These are phyloP conservation scores for Boletus patriciae DNA, from an alignment of 768 basidiomycete genomes.

Conservation along the genomic window DNA sequence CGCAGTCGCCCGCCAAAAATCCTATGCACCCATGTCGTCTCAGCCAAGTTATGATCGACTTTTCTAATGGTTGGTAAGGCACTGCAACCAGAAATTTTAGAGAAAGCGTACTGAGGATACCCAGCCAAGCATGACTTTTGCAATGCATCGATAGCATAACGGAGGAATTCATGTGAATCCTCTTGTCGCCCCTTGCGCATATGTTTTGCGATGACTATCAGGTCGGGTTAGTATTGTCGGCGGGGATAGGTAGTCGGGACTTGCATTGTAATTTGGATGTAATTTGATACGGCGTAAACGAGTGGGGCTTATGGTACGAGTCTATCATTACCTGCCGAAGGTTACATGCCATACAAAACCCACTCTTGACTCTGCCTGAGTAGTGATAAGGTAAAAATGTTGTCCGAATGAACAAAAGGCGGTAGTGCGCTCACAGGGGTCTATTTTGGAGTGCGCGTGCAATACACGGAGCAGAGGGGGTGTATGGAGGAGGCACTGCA, in stretches of 20 bases:
- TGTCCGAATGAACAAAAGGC: background rate
- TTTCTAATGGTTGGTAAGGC: constrained; percentile 48
- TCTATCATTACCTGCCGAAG: constrained; percentile 57
- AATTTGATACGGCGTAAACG: constrained; percentile 67
- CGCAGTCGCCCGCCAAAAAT: constrained; percentile 92
- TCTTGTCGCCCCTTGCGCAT: constrained; percentile 93
- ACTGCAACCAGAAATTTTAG: background rate
- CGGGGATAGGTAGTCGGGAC: constrained; percentile 23
- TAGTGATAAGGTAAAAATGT: constrained; percentile 8
- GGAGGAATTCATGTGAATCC: constrained; percentile 96
- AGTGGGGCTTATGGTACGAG: constrained; percentile 45
- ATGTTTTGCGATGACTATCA: constrained; percentile 82
- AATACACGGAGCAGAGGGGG: constrained; percentile 76
- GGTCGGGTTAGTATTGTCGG: constrained; percentile 7
- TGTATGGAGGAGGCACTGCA: constrained; percentile 93
- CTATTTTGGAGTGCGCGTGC: constrained; percentile 44
- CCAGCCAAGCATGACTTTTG: constrained; percentile 83
- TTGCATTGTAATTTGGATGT: constrained; percentile 69
- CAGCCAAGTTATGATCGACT: constrained; percentile 65
- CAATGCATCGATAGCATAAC: constrained; percentile 88
- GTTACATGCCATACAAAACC: constrained; percentile 81
- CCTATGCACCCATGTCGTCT: constrained; percentile 92
- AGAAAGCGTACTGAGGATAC: constrained; percentile 57
- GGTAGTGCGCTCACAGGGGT: constrained; percentile 55
- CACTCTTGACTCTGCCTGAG: constrained; percentile 42